These are phyloP conservation scores for Panaeolus papilionaceus DNA, from an alignment of 768 basidiomycete genomes.

Conservation along the genomic window DNA sequence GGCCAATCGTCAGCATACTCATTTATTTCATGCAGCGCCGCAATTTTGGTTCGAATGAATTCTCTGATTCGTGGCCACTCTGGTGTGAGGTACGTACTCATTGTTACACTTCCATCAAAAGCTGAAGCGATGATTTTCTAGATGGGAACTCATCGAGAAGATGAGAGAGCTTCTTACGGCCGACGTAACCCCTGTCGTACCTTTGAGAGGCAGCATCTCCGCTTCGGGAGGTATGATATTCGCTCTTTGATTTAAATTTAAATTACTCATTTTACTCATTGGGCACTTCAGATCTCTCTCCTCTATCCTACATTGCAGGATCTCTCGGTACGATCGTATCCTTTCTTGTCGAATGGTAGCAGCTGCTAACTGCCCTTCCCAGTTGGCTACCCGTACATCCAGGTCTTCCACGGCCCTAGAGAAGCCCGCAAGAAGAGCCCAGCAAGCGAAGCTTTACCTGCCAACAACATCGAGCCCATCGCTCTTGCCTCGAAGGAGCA, in stretches of 20 bases:
- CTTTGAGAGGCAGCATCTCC: conserved; percentile 78
- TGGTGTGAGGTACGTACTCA: conserved; percentile 57
- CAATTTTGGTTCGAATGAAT: conserved; percentile 82
- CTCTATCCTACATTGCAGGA: conserved; percentile 70
- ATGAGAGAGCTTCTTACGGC: conserved; percentile 67
- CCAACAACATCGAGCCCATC: conserved; percentile 63
- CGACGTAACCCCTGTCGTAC: conserved; percentile 78
- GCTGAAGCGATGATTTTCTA: conserved; percentile 22
- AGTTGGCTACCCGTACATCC: conserved; percentile 66
- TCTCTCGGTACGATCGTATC: conserved; percentile 49
- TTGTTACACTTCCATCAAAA: conserved; percentile 1
- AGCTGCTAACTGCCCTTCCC: not conserved
- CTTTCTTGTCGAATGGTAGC: not conserved
- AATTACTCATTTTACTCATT: not conserved
- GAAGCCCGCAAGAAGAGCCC: conserved; percentile 57
- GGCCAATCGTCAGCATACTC: conserved; percentile 40
- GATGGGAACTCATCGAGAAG: conserved; percentile 77
- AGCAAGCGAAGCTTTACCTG: conserved; percentile 55
- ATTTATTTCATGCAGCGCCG: conserved; percentile 58
- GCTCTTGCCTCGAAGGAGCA: conserved; percentile 70
- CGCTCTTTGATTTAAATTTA: not conserved
- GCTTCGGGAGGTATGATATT: conserved; percentile 68
- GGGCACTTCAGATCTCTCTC: conserved; percentile 48
- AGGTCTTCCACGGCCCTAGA: conserved; percentile 63
- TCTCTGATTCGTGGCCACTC: conserved; percentile 84